Conservation (phyloP, 257 asterid species). For the Scutellaria barbata region DNA sequence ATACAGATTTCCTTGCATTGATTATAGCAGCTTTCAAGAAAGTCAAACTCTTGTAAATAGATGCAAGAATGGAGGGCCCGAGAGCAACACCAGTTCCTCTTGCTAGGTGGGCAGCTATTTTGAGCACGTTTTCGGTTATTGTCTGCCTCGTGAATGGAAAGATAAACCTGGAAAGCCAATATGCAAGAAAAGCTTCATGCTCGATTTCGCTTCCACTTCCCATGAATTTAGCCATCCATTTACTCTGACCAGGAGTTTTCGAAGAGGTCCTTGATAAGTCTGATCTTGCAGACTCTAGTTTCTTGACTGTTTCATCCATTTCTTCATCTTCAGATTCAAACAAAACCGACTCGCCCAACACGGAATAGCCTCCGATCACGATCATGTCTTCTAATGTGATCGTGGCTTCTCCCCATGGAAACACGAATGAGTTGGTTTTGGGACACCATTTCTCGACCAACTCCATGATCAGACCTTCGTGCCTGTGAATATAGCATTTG, state of each 20-base stretch:
- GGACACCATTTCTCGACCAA: constrained; percentile 44
- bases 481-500: constrained; percentile 11
- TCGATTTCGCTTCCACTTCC: constrained; percentile 32
- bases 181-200: constrained; percentile 43
- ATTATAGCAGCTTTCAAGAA: constrained; percentile 19
- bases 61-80: constrained; percentile 42
- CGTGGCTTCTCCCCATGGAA: constrained; percentile 56
- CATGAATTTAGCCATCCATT: constrained; percentile 42
- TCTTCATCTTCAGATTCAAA: constrained; percentile 9
- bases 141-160: neutral
- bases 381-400: constrained; percentile 50
- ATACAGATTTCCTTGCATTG: neutral
- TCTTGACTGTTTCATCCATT: neutral
- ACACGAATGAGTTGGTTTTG: constrained; percentile 37
- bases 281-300: neutral
- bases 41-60: constrained; percentile 30
- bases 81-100: constrained; percentile 37
- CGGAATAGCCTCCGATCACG: constrained; percentile 48
- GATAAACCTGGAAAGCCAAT: constrained; percentile 44
- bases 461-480: constrained; percentile 29
- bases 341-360: constrained; percentile 39
- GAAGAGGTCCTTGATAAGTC: neutral
- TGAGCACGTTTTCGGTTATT: neutral
- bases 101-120: constrained; percentile 34
- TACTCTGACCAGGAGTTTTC: neutral